Evolutionary conservation across 176 grass and related monocot genomes (phyloP).

Genomic region (Poa annua): DNA sequence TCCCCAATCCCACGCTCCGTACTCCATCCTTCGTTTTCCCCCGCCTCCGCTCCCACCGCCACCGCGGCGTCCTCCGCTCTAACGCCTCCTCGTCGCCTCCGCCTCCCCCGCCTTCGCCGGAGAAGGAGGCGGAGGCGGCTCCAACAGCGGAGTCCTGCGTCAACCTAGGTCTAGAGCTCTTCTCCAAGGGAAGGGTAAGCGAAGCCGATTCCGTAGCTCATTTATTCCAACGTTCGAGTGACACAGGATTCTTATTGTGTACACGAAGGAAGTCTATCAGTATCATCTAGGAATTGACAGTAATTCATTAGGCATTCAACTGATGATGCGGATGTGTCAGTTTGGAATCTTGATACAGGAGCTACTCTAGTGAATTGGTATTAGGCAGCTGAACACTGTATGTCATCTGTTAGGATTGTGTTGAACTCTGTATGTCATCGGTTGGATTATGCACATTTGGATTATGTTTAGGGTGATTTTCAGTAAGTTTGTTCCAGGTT

Average conservation of each 20-base stretch:
- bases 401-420: background rate
- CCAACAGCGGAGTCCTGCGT: constrained; percentile 83
- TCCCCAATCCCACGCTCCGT: background rate
- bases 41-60: constrained; percentile 15
- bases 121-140: constrained; percentile 40
- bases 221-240: background rate
- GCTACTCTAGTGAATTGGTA: background rate
- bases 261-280: background rate
- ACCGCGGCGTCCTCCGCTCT: constrained; percentile 37
- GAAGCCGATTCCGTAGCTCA: background rate
- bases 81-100: constrained; percentile 58
- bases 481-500: background rate
- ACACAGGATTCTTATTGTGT: background rate
- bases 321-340: background rate
- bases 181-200: constrained; percentile 92
- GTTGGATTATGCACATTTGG: background rate
- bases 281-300: background rate
- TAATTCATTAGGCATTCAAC: background rate
- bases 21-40: background rate
- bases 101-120: constrained; percentile 54
- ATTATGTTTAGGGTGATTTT: constrained; percentile 16
- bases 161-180: constrained; percentile 76
- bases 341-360: background rate
- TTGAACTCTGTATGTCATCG: background rate
- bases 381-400: background rate